Evolutionary conservation across 345 rosid genomes (phyloP).

Genomic region (Eucalyptus cloeziana): DNA sequence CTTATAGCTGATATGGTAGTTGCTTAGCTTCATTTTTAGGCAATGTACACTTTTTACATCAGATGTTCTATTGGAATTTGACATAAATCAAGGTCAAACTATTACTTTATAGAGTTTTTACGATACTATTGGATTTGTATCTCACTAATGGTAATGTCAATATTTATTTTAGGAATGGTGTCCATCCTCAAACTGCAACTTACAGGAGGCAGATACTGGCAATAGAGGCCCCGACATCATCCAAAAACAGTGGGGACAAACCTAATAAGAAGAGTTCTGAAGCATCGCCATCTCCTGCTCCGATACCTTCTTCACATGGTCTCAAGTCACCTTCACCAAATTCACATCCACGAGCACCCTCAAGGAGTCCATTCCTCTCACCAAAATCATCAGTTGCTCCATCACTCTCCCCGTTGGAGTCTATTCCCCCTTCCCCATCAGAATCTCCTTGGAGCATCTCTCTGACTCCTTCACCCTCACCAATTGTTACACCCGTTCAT

Average conservation of each 20-base stretch:
- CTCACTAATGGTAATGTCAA: neutral
- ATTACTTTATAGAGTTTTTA: neutral
- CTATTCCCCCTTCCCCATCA: constrained; percentile 4
- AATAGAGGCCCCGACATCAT: neutral
- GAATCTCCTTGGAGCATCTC: constrained; percentile 6
- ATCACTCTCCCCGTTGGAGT: constrained; percentile 8
- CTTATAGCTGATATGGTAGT: neutral
- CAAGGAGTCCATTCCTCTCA: neutral
- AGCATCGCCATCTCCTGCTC: constrained; percentile 1
- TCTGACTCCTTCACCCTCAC: constrained; percentile 22
- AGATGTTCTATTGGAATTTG: neutral
- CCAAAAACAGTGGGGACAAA: neutral
- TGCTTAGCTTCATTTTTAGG: neutral
- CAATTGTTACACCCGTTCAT: constrained; percentile 7
- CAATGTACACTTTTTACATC: neutral
- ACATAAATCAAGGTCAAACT: neutral
- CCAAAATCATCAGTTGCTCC: constrained; percentile 11
- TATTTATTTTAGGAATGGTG: constrained; percentile 10
- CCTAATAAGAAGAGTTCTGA: neutral
- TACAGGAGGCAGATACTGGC: constrained; percentile 27
- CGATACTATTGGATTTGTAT: neutral
- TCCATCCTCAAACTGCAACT: constrained; percentile 5
- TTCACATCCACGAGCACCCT: neutral
- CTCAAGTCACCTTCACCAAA: neutral
- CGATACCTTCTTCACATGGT: neutral